Evolutionary conservation across 495 filamentous ascomycete genomes (phyloP).

Genomic region (Halenospora varia): DNA sequence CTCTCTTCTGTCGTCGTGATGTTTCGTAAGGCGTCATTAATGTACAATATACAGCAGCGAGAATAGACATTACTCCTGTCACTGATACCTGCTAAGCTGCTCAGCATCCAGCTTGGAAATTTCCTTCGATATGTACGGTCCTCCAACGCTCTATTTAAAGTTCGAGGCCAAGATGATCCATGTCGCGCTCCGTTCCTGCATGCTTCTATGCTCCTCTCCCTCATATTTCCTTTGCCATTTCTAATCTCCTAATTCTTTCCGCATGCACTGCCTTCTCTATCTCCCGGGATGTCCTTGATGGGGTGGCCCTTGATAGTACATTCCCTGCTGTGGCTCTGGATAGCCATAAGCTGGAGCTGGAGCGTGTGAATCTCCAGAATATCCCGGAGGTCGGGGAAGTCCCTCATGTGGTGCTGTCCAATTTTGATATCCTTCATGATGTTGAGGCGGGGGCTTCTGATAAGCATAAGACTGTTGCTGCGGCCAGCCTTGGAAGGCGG

Average conservation of each 20-base stretch:
- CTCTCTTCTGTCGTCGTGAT: not conserved
- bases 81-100: no score
- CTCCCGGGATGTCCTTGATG: slow-evolving; percentile 16
- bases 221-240: no score
- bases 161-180: no score
- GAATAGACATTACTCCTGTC: not conserved
- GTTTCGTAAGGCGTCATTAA: slow-evolving; percentile 1
- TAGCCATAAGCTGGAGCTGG: slow-evolving; percentile 16
- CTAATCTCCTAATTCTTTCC: not conserved
- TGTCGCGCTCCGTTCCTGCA: no score
- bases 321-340: slow-evolving; percentile 13
- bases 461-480: slow-evolving; percentile 25
- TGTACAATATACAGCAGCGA: slow-evolving; percentile 1
- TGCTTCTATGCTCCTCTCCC: no score
- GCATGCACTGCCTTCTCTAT: slow-evolving; percentile 6
- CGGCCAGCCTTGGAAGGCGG: slow-evolving; percentile 18
- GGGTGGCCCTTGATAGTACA: slow-evolving; percentile 22
- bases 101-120: no score
- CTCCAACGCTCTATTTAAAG: no score
- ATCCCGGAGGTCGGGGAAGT: slow-evolving; percentile 5
- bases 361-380: not conserved
- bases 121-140: no score
- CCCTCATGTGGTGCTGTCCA: slow-evolving; percentile 16
- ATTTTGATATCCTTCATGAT: slow-evolving; percentile 15
- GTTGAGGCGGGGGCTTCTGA: slow-evolving; percentile 13